Evolutionary conservation across 2,329 filamentous ascomycete species (phyloP).

Genomic region (Ceratocystis cubensis): DNA sequence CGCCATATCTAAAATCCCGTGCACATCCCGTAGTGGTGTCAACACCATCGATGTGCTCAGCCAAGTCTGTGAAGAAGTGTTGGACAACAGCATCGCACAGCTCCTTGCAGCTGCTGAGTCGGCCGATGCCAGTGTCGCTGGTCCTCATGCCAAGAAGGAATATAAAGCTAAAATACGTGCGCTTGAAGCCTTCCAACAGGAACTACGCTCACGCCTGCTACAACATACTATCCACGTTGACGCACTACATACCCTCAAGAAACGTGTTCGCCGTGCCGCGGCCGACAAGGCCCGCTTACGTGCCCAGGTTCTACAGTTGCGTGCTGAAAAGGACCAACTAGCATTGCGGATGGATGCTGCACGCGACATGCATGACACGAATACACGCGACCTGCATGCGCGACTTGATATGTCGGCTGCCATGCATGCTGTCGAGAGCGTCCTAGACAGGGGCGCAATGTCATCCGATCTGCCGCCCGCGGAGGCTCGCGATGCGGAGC

Average conservation of each 20-base stretch:
- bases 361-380: constrained; percentile 45
- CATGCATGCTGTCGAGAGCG: constrained; percentile 51
- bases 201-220: constrained; percentile 42
- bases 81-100: constrained; percentile 38
- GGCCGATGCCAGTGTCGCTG: constrained; percentile 30
- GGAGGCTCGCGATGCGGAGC: constrained; percentile 38
- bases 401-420: constrained; percentile 43
- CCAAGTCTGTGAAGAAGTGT: constrained; percentile 48
- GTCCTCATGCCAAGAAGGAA: constrained; percentile 35
- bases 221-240: constrained; percentile 51
- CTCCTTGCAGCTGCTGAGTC: constrained; percentile 32
- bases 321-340: constrained; percentile 48
- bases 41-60: constrained; percentile 51
- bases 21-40: constrained; percentile 41
- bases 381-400: constrained; percentile 30
- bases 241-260: constrained; percentile 43
- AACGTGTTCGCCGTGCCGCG: constrained; percentile 44
- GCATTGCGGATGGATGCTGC: constrained; percentile 50
- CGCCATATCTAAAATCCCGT: constrained; percentile 41
- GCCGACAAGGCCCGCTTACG: constrained; percentile 45
- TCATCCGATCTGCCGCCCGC: constrained; percentile 33
- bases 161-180: constrained; percentile 43
- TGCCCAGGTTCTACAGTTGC: constrained; percentile 47
- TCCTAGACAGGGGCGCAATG: constrained; percentile 38
- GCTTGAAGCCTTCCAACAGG: constrained; percentile 46